Conservation (phyloP, 495 filamentous ascomycete genomes). For the Xanthoparmelia taractica region DNA sequence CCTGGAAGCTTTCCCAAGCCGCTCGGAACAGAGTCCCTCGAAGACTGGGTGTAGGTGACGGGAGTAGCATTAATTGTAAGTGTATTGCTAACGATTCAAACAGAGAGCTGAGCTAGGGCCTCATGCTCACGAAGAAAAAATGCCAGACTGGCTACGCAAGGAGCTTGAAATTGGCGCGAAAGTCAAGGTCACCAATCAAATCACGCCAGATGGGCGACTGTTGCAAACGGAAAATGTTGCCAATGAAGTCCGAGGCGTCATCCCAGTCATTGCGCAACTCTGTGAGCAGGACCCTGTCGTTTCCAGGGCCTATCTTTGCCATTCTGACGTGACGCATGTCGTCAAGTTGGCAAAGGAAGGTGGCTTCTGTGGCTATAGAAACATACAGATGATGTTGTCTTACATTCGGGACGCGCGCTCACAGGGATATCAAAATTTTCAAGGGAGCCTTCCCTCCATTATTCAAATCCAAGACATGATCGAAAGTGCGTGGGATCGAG, state of each 20-base stretch:
- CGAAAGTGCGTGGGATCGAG: conserved; percentile 82
- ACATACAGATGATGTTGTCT: conserved; percentile 89
- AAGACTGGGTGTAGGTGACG: conserved; percentile 38
- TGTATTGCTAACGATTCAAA: conserved; percentile 33
- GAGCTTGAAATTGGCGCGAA: conserved; percentile 59
- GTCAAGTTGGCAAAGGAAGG: conserved; percentile 74
- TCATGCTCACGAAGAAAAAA: conserved; percentile 76
- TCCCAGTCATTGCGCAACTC: conserved; percentile 64
- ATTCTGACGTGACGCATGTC: conserved; percentile 67
- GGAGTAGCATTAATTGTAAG: background rate
- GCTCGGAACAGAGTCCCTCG: conserved; percentile 10
- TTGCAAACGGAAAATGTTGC: conserved; percentile 41
- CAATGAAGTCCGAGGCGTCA: conserved; percentile 60
- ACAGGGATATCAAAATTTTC: conserved; percentile 53
- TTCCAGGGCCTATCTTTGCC: conserved; percentile 69
- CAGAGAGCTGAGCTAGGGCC: conserved; percentile 67
- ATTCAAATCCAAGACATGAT: conserved; percentile 82
- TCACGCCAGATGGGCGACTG: conserved; percentile 44
- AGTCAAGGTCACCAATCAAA: conserved; percentile 47
- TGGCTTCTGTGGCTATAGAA: conserved; percentile 95
- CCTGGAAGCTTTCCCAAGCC: conserved; percentile 21
- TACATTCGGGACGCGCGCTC: conserved; percentile 56
- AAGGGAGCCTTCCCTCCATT: conserved; percentile 62
- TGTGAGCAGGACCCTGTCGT: conserved; percentile 59
- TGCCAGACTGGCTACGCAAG: conserved; percentile 72